These are phyloP conservation scores for Adansonia madagascariensis DNA, from an alignment of 441 rosid genomes.

Conservation along the genomic window DNA sequence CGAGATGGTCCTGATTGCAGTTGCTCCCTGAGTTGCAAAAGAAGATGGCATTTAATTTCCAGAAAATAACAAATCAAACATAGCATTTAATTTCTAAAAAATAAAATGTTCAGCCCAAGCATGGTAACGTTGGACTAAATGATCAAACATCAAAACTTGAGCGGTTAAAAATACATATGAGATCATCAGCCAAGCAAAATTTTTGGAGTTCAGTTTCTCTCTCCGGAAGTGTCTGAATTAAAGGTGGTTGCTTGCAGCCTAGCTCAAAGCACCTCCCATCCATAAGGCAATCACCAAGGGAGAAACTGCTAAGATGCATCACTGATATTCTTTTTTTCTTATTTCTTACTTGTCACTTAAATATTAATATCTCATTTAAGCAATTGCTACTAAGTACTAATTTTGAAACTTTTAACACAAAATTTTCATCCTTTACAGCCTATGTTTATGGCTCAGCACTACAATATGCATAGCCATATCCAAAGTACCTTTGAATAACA, in stretches of 20 bases:
- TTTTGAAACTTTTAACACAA: background rate
- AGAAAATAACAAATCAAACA: background rate
- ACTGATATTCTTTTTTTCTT: background rate
- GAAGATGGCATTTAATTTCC: conserved; percentile 13
- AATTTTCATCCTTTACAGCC: background rate
- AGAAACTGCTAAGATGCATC: background rate
- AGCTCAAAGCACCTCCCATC: background rate
- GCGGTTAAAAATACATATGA: background rate
- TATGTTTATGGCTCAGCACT: background rate
- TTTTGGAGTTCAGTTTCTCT: background rate
- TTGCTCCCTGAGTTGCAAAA: conserved; percentile 58
- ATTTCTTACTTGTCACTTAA: background rate
- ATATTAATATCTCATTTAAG: background rate
- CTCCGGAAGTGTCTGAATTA: background rate
- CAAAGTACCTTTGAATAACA: conserved; percentile 51
- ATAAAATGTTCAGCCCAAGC: background rate
- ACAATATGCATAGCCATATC: conserved; percentile 34
- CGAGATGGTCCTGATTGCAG: conserved; percentile 55
- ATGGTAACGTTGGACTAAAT: background rate
- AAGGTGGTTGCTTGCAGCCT: background rate
- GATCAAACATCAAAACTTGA: background rate
- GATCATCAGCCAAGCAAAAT: background rate
- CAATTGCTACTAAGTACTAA: background rate
- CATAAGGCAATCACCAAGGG: background rate
- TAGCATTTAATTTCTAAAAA: background rate